phyloP scores from a whole-genome alignment of 2,329 filamentous ascomycete species.

The Fusarium pininemorale region DNA sequence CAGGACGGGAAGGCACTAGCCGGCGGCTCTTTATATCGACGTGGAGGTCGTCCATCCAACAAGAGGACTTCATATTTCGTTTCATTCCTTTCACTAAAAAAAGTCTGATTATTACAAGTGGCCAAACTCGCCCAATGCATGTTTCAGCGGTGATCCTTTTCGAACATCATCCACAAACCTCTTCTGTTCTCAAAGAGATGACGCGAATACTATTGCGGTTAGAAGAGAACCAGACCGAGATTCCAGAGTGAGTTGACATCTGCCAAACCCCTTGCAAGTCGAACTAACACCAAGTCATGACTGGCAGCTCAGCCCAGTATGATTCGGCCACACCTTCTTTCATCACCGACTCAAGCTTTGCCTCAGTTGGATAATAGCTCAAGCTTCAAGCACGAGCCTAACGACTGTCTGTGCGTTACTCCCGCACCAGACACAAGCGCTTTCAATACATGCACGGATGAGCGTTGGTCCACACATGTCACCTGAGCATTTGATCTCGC shows the following conservation, averaged over 20 bases:
- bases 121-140: not conserved
- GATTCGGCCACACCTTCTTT: constrained; percentile 26
- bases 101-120: not conserved
- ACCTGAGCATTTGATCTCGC: constrained; percentile 20
- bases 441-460: constrained; percentile 20
- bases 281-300: constrained; percentile 25
- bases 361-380: constrained; percentile 35
- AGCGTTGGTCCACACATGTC: constrained; percentile 17
- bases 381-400: constrained; percentile 35
- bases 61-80: not conserved
- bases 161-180: not conserved
- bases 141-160: not conserved
- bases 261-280: constrained; percentile 31
- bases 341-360: constrained; percentile 30
- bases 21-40: not conserved
- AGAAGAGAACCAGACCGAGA: constrained; percentile 2
- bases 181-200: constrained; percentile 2
- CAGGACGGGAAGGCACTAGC: not conserved
- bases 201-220: constrained; percentile 3
- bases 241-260: constrained; percentile 17
- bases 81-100: not conserved
- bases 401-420: constrained; percentile 36
- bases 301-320: constrained; percentile 12
- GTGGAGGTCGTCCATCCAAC: not conserved
- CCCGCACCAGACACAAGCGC: constrained; percentile 17